Evolutionary conservation across 2,329 filamentous ascomycete species (phyloP), one percentile per base, ranked within the genome.

Genomic region (Scortechinia acanthostroma): DNA sequence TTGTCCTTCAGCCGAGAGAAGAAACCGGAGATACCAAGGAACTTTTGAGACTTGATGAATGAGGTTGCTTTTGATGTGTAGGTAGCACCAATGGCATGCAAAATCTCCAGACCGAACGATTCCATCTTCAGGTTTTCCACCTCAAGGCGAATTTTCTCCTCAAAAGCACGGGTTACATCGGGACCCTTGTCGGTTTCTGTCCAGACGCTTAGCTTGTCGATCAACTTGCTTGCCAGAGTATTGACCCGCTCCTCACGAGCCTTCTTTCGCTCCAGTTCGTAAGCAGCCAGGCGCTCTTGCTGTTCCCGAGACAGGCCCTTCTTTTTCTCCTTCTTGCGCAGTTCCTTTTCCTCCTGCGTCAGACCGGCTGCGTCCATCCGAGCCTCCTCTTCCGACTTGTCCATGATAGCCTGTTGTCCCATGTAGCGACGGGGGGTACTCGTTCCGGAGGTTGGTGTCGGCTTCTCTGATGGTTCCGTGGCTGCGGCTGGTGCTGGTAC

Each of bases 51-150:
- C 63, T 95, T 95, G 52, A 98, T 75, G 58, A 96, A 84, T 1
- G 83, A 84, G 1, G 86, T 88, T 3, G 86, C 88, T 67, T 97
- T 97, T 62, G 83, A 81, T 21, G 93, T 67, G 64, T 98, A 98
- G 3, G 89, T 95, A 53, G 86, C 76, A 14, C 93, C 93, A 56
- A 98, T 94, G 42, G 93, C 91, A 64, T 97, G 91, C 43, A 96
- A 73, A 54, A 97, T 97, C 51, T 98, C 93, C 35, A 98, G 75
- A 44, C 93, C 93, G 55, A 98, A 98, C 0, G 88, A 94, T 68
- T 98, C 93, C 90, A 98, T 98, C 75, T 97, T 98, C 55, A 98
- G 73, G 60, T 97, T 95, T 70, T 98, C 93, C 21, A 95, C 88
- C 68, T 98, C 93, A 33, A 97, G 80, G 33, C 84, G 80, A 53